Evolutionary conservation across 2,329 filamentous ascomycete species (phyloP).

Genomic region (Cladophialophora chaetospira): DNA sequence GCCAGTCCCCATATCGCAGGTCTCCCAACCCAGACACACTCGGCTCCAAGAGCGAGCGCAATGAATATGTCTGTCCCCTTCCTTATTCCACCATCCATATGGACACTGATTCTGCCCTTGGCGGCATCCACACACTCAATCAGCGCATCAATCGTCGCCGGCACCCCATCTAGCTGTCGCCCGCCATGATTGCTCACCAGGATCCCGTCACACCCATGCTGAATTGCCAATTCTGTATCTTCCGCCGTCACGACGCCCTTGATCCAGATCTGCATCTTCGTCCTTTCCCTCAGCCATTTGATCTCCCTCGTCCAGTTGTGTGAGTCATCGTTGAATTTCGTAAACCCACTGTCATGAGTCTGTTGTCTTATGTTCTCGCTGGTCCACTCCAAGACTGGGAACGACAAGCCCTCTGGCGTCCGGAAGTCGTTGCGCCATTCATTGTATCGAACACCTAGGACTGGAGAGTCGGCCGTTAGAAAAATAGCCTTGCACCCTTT

Average conservation of each 20-base stretch:
- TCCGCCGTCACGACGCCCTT: slow-evolving; percentile 36
- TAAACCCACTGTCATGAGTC: slow-evolving; percentile 21
- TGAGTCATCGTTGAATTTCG: slow-evolving; percentile 38
- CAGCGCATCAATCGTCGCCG: slow-evolving; percentile 42
- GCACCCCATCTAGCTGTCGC: slow-evolving; percentile 41
- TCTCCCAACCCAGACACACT: slow-evolving; percentile 53
- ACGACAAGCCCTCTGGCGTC: slow-evolving; percentile 26
- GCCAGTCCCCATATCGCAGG: slow-evolving; percentile 52
- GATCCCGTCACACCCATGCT: slow-evolving; percentile 40
- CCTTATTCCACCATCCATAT: slow-evolving; percentile 59
- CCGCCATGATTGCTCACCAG: slow-evolving; percentile 44
- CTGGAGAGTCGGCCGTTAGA: slow-evolving; percentile 54
- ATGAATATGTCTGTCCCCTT: slow-evolving; percentile 61
- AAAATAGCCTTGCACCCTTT: slow-evolving; percentile 54
- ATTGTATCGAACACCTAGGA: slow-evolving; percentile 53
- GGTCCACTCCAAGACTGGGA: slow-evolving; percentile 32
- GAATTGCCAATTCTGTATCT: slow-evolving; percentile 40
- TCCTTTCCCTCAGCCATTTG: slow-evolving; percentile 49
- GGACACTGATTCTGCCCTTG: slow-evolving; percentile 35
- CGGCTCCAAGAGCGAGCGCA: slow-evolving; percentile 54
- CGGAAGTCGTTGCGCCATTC: slow-evolving; percentile 57
- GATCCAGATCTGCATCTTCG: slow-evolving; percentile 32
- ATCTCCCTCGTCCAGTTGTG: slow-evolving; percentile 55
- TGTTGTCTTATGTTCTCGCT: slow-evolving; percentile 15
- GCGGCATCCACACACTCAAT: slow-evolving; percentile 32